These are phyloP conservation scores for Xylaria palmicola DNA, from an alignment of 495 filamentous ascomycete species.

Conservation along the genomic window DNA sequence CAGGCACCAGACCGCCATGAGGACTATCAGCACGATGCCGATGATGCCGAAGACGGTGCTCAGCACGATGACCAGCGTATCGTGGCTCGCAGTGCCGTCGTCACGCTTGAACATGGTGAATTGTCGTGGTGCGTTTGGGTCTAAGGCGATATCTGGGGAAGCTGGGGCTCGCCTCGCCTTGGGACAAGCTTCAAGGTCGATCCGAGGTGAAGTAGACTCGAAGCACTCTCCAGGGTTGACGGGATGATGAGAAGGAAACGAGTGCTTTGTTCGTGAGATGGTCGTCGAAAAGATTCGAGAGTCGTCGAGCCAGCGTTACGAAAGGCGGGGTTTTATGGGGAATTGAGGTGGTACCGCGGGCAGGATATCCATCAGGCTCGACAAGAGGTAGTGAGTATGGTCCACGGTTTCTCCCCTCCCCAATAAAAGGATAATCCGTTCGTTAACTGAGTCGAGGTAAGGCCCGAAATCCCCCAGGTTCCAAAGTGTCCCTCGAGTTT, in stretches of 20 bases:
- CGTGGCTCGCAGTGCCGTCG: constrained; percentile 19
- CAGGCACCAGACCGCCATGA: constrained; percentile 30
- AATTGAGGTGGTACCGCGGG: not conserved
- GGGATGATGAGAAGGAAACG: not conserved
- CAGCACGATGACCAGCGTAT: constrained; percentile 40
- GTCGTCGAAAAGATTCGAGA: not conserved
- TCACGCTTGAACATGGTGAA: constrained; percentile 17
- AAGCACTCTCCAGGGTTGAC: not conserved
- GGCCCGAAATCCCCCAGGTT: not conserved
- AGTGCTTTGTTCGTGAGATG: not conserved
- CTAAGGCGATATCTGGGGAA: constrained; percentile 1
- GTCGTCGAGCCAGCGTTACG: constrained; percentile 12
- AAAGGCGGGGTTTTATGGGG: not conserved
- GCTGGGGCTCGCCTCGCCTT: not conserved
- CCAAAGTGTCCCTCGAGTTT: not conserved
- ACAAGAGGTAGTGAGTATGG: not conserved
- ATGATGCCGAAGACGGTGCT: constrained; percentile 42
- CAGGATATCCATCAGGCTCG: not conserved
- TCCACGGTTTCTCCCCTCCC: not conserved
- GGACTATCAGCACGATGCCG: constrained; percentile 34
- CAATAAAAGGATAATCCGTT: not conserved
- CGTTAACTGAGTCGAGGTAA: not conserved
- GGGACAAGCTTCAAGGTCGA: not conserved
- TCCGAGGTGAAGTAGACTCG: not conserved
- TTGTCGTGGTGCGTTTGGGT: not conserved